Base-by-base conservation (phyloP, 306 rosid species). In the Abrus precatorius region DNA sequence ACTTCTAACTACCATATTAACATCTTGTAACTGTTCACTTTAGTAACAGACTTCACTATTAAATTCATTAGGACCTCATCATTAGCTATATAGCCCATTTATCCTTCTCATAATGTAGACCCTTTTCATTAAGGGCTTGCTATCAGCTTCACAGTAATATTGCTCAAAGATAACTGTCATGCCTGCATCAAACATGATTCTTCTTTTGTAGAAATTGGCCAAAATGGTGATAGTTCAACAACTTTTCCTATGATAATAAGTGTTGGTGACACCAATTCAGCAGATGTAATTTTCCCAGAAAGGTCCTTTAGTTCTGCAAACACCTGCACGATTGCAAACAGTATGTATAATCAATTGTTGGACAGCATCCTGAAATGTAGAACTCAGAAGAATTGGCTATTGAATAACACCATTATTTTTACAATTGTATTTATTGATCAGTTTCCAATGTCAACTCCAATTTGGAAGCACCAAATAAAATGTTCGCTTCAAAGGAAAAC, bases 221-320 rank as follows among this genome's bases (percentile, higher is more conserved):
- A 96, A 70, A 81, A 83, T 9, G 98, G 94, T 10, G 99, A 96
- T 75, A 92, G 90, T 32, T 91, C 92, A 55, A 93, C 99, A 47
- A 96, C 99, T 85, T 88, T 96, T 64, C 99, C 98, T 65, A 96
- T 88, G 14, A 96, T 82, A 64, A 96, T 91, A 56, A 96, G 88
- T 11, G 98, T 92, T 0, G 99, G 99, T 28, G 99, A 96, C 69
- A 81, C 86, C 71, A 96, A 83, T 57, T 82, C 89, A 47, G 86
- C 89, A 1, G 87, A 84, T 29, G 76, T 68, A 78, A 92, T 92
- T 77, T 87, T 83, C 81, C 87, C 82, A 12, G 93, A 86, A 76
- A 96, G 97, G 86, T 96, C 92, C 84, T 85, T 87, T 29, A 96
- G 87, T 74, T 87, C 90, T 29, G 95, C 91, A 88, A 93, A 96